Evolutionary conservation across 164 flowering plant species (phyloP).

Genomic region (Annona squamosa): DNA sequence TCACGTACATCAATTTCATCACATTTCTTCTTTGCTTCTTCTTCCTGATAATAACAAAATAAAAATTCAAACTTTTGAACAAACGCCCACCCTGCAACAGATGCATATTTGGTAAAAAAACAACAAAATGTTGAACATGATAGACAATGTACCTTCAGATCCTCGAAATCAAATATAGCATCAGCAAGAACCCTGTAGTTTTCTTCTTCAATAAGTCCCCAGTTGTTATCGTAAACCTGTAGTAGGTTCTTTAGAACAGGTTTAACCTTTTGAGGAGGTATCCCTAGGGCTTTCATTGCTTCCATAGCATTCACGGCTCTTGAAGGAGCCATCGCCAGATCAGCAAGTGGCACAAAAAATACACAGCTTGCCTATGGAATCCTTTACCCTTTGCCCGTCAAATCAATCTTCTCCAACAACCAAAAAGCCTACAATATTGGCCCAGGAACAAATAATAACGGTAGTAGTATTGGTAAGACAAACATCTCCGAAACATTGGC

Average conservation of each 20-base stretch:
- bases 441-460: not conserved
- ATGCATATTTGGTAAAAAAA: no score
- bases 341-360: not conserved
- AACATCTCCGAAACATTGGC: not conserved
- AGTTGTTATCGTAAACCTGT: constrained; percentile 41
- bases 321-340: constrained; percentile 11
- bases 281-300: constrained; percentile 48
- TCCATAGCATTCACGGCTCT: constrained; percentile 32
- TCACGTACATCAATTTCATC: constrained; percentile 8
- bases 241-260: constrained; percentile 41
- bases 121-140: not conserved
- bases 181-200: constrained; percentile 71
- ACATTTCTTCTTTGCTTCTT: constrained; percentile 15
- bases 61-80: not conserved
- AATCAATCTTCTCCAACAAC: not conserved
- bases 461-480: not conserved
- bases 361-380: not conserved
- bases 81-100: not conserved
- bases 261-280: constrained; percentile 29
- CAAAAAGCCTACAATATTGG: not conserved
- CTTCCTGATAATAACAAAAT: constrained; percentile 19
- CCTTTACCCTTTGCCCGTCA: not conserved
- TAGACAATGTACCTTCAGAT: constrained; percentile 30
- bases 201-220: constrained; percentile 74
- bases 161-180: constrained; percentile 58